These are phyloP conservation scores for Golubevia sp. DNA, from an alignment of 1,284 basidiomycete species.

Conservation along the genomic window DNA sequence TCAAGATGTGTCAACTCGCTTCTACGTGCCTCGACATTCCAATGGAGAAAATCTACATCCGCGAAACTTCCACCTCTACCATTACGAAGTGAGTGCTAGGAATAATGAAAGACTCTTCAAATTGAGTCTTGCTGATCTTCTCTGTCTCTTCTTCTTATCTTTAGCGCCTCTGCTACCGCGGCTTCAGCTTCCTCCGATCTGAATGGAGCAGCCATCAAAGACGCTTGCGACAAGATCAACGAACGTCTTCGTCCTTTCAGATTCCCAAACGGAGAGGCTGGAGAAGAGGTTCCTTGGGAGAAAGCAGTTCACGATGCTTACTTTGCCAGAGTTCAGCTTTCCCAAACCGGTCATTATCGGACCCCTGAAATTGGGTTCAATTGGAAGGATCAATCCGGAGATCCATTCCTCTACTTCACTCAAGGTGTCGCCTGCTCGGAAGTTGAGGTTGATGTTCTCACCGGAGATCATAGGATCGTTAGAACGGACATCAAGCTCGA, in stretches of 20 bases:
- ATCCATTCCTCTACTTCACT: conserved; percentile 54
- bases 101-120: no score
- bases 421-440: conserved; percentile 57
- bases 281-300: conserved; percentile 33
- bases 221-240: conserved; percentile 62
- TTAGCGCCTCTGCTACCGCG: conserved; percentile 16
- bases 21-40: conserved; percentile 58
- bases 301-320: conserved; percentile 54
- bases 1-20: conserved; percentile 61
- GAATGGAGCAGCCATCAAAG: conserved; percentile 52
- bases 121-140: no score
- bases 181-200: conserved; percentile 38
- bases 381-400: conserved; percentile 39
- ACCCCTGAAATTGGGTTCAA: conserved; percentile 61
- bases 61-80: conserved; percentile 44
- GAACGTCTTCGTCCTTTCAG: conserved; percentile 42
- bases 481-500: conserved; percentile 58
- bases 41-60: conserved; percentile 54
- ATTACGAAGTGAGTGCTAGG: no score
- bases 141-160: conserved; percentile 34
- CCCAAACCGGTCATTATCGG: conserved; percentile 58
- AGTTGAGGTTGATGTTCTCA: conserved; percentile 61
- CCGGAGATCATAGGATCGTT: conserved; percentile 55
- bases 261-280: conserved; percentile 14
- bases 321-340: conserved; percentile 56